Conservation (phyloP, 1,284 basidiomycete genomes). For the Polyporus tsugae region DNA sequence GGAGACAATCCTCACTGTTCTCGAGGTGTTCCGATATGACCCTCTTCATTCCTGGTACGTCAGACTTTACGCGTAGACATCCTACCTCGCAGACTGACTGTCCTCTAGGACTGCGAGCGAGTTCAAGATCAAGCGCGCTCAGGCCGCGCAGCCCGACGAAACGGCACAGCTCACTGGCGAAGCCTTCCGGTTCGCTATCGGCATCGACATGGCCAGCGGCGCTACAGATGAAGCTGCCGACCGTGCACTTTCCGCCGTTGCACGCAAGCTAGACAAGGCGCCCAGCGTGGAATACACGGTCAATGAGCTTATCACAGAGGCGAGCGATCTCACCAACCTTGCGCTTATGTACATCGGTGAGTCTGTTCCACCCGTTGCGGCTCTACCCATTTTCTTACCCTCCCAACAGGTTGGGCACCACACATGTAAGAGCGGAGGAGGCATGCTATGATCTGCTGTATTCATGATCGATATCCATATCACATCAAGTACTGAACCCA, state of each 20-base stretch:
- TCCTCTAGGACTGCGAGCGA: constrained; percentile 75
- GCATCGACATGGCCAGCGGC: constrained; percentile 68
- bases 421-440: constrained; percentile 21
- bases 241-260: constrained; percentile 82
- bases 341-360: constrained; percentile 82
- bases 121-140: constrained; percentile 69
- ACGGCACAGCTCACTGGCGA: constrained; percentile 35
- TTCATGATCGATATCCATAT: background rate
- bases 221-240: constrained; percentile 89
- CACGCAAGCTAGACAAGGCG: constrained; percentile 83
- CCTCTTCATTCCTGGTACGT: constrained; percentile 91
- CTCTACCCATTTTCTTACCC: background rate
- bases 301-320: constrained; percentile 92
- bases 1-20: constrained; percentile 90
- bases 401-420: constrained; percentile 31
- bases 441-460: constrained; percentile 4
- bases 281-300: constrained; percentile 94
- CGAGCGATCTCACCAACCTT: constrained; percentile 81
- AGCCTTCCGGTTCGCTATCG: constrained; percentile 49
- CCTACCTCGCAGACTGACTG: constrained; percentile 9
- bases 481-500: background rate
- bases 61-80: background rate
- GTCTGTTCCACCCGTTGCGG: constrained; percentile 31
- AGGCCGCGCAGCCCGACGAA: constrained; percentile 44
- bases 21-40: constrained; percentile 98